phyloP scores from a whole-genome alignment of 306 rosid species.

The Cucurbita ficifolia region DNA sequence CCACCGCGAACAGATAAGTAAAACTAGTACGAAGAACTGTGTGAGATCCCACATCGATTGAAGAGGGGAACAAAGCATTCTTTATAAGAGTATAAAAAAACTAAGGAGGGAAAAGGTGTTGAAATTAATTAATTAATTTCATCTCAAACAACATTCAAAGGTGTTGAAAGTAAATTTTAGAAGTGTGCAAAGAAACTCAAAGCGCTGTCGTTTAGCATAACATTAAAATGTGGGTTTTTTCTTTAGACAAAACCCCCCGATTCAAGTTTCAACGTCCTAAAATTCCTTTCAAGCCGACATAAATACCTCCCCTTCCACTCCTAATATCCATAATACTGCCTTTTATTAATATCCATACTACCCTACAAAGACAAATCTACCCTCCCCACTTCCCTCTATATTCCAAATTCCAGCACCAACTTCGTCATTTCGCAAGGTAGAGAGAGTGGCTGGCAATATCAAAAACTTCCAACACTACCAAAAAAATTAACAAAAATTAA shows the following conservation, averaged over 20 bases:
- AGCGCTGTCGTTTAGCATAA: not conserved
- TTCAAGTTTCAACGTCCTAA: constrained; percentile 12
- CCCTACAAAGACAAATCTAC: not conserved
- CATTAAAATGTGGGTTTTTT: not conserved
- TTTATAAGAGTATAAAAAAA: too few relatives aligned
- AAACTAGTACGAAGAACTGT: too few relatives aligned
- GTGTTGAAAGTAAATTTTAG: too few relatives aligned
- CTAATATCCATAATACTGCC: not conserved
- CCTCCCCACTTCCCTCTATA: not conserved
- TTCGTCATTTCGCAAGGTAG: not conserved
- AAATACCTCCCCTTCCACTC: constrained; percentile 14
- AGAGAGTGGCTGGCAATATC: not conserved
- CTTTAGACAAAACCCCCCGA: not conserved
- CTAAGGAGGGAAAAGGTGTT: too few relatives aligned
- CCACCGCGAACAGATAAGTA: accelerated
- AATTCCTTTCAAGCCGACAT: constrained; percentile 36
- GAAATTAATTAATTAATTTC: too few relatives aligned
- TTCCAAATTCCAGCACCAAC: not conserved
- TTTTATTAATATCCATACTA: not conserved
- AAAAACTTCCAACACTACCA: not conserved
- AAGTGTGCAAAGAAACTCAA: too few relatives aligned
- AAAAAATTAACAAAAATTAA: not conserved
- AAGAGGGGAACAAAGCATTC: too few relatives aligned
- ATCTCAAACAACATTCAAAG: too few relatives aligned
- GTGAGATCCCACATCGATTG: too few relatives aligned